These are phyloP conservation scores for Aspergillus nanangensis DNA, from an alignment of 495 filamentous ascomycete genomes.

Conservation along the genomic window DNA sequence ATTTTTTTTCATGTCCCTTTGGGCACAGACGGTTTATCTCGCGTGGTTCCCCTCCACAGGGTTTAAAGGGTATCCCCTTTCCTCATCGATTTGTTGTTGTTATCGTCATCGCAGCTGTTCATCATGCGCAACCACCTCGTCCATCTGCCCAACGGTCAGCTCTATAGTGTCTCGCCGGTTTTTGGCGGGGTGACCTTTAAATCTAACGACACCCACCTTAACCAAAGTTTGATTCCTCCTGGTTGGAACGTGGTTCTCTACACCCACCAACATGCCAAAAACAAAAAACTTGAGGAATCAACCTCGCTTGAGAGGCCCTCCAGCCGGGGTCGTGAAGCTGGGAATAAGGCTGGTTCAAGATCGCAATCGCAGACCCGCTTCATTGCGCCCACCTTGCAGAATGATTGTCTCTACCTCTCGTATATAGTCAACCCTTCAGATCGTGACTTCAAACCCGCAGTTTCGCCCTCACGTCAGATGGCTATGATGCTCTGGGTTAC, in stretches of 20 bases:
- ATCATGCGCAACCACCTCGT: conserved; percentile 32
- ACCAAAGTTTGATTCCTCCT: conserved; percentile 68
- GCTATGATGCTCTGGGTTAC: conserved; percentile 97
- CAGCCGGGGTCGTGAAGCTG: conserved; percentile 9
- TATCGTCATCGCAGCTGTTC: no score
- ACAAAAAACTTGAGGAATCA: conserved; percentile 16
- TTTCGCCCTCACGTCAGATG: conserved; percentile 77
- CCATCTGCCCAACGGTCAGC: conserved; percentile 83
- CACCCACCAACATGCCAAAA: conserved; percentile 50
- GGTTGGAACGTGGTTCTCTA: conserved; percentile 87
- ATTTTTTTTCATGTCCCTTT: background rate
- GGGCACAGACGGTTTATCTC: background rate
- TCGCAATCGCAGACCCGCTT: conserved; percentile 43
- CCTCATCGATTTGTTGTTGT: no score
- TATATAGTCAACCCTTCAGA: conserved; percentile 81
- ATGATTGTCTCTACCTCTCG: conserved; percentile 84
- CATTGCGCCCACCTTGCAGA: conserved; percentile 64
- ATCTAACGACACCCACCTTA: conserved; percentile 63
- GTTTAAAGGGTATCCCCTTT: no score
- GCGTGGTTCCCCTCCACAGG: no score
- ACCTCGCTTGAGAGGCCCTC: conserved; percentile 6
- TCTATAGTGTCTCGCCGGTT: conserved; percentile 71
- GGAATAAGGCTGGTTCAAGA: conserved; percentile 14
- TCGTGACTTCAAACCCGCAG: conserved; percentile 71
- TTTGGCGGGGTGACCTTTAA: conserved; percentile 90